Evolutionary conservation across 768 basidiomycete species (phyloP), one percentile per base, ranked within the genome.

Genomic region (Mycena haematopus): DNA sequence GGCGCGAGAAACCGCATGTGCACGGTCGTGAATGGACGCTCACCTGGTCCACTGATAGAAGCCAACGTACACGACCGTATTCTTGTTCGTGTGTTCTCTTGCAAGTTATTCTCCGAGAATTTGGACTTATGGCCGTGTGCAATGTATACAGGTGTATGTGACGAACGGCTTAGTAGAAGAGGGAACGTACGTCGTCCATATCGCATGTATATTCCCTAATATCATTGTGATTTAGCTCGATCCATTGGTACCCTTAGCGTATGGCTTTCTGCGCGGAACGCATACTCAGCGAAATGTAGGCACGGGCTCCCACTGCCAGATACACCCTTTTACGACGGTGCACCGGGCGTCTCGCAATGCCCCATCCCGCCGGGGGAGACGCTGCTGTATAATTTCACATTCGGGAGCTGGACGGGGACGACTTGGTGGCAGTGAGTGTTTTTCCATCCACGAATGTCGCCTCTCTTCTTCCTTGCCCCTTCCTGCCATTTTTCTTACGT

Each of bases 321-420:
- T 4, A 83, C 83, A 1, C 78, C 79, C 58, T 82, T 75, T 63
- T 82, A 79, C 67, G 84, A 85, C 55, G 84, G 84, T 2, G 77
- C 81, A 0, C 71, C 69, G 9, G 78, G 77, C 10, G 75, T 85
- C 46, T 80, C 83, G 1, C 79, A 85, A 66, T 85, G 85, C 65
- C 80, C 80, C 11, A 85, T 85, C 35, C 83, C 84, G n/a, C 77
- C 83, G 4, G 82, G 82, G 24, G 71, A 76, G 65, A 78, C 77
- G 55, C 38, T 60, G 68, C 71, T 74, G 1, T 79, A 77, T 63
- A 77, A 70, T 51, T 84, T 80, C 56, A 79, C 78, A 6, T 68
- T 84, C 42, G 77, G 79, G 21, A 74, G 75, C 15, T 82, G 77
- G 66, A 76, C 74, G 0, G 82, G 82, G 1, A 81, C 80, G 0